Percentiles rank a stretch among this genome's conserved stretches.
phyloP scores from a whole-genome alignment of 2,329 filamentous ascomycete species.

The Calonectria multiphialidica region DNA sequence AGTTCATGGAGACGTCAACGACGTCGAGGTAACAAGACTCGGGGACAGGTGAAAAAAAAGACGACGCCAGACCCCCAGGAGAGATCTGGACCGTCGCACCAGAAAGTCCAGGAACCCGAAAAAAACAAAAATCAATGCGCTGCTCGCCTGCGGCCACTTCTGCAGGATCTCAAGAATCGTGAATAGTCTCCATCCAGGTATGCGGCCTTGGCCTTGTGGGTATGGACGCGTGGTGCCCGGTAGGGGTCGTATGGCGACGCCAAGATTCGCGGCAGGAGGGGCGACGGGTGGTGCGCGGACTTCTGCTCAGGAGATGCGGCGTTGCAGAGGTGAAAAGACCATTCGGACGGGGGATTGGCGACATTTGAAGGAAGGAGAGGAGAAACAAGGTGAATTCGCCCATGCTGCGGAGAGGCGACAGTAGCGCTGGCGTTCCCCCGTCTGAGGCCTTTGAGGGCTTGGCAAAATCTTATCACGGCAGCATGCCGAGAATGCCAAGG shows the following conservation, averaged over 20 bases:
- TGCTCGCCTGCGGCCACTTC: slow-evolving; percentile 38
- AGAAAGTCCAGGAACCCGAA: slow-evolving; percentile 30
- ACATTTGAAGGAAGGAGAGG: slow-evolving; percentile 17
- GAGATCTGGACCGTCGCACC: slow-evolving; percentile 25
- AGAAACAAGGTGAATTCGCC: slow-evolving; percentile 26
- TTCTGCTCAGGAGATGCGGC: slow-evolving; percentile 25
- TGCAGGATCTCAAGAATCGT: slow-evolving; percentile 34
- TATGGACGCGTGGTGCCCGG: slow-evolving; percentile 22
- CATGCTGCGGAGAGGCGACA: slow-evolving; percentile 37
- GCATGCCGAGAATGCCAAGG: slow-evolving; percentile 48
- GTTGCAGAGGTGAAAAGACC: slow-evolving; percentile 23
- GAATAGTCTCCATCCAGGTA: slow-evolving; percentile 39
- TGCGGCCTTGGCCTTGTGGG: slow-evolving; percentile 22
- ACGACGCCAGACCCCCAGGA: slow-evolving; percentile 17
- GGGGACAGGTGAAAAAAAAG: neutral
- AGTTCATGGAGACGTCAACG: slow-evolving; percentile 25
- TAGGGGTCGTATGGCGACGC: slow-evolving; percentile 16
- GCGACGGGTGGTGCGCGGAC: slow-evolving; percentile 3
- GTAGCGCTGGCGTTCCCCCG: slow-evolving; percentile 45
- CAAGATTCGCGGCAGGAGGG: slow-evolving; percentile 14
- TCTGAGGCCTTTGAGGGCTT: slow-evolving; percentile 47
- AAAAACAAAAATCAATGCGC: slow-evolving; percentile 21
- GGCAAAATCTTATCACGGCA: slow-evolving; percentile 48
- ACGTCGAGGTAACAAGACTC: slow-evolving; percentile 29
- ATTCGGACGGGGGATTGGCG: slow-evolving; percentile 30